A percentile compares a stretch with the other conserved stretches of the same genome.
phyloP scores from a whole-genome alignment of 768 basidiomycete species.

The Grammothele lineata region DNA sequence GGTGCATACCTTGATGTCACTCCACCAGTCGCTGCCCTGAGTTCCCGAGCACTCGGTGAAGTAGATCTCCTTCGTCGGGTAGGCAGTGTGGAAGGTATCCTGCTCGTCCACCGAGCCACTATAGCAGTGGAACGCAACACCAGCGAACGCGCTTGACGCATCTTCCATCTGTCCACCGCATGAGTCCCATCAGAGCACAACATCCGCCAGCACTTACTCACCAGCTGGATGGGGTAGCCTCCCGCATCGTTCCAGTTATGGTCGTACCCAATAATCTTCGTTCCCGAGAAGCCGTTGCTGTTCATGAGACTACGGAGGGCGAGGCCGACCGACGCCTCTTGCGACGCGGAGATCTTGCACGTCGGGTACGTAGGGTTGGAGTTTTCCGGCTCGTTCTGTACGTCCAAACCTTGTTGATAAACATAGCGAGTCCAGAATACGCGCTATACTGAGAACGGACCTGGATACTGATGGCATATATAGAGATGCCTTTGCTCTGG shows the following conservation, averaged over 20 bases:
- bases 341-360: conserved; percentile 45
- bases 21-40: conserved; percentile 72
- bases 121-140: conserved; percentile 75
- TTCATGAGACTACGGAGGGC: conserved; percentile 56
- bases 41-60: conserved; percentile 64
- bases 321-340: conserved; percentile 57
- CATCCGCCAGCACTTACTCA: background rate
- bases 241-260: conserved; percentile 74
- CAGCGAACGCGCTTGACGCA: conserved; percentile 50
- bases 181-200: background rate
- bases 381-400: conserved; percentile 51
- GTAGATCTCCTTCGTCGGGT: conserved; percentile 54
- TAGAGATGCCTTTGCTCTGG: conserved; percentile 50
- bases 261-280: conserved; percentile 65
- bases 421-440: background rate
- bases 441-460: conserved; percentile 19
- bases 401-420: no score
- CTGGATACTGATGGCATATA: conserved; percentile 62
- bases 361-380: conserved; percentile 69
- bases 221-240: conserved; percentile 56
- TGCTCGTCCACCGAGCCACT: conserved; percentile 50
- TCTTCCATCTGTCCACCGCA: conserved; percentile 43
- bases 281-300: conserved; percentile 51
- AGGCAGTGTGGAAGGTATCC: conserved; percentile 49
- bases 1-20: conserved; percentile 60